Conservation (phyloP, 495 filamentous ascomycete genomes). For the Collariella sp. region DNA sequence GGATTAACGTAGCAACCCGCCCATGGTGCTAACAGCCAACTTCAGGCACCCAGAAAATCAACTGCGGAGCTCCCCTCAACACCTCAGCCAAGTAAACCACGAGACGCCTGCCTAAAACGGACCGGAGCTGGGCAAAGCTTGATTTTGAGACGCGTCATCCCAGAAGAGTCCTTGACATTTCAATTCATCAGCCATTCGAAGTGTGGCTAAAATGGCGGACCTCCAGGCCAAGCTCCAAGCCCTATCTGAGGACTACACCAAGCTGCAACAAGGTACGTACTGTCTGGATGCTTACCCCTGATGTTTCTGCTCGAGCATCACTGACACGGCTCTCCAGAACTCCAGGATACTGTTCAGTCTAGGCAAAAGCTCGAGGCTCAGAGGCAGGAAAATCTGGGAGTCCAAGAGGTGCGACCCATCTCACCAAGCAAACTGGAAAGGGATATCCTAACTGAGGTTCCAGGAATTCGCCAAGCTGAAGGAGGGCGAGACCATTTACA, state of each 20-base stretch:
- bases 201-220: constrained; percentile 45
- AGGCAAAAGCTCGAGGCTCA: constrained; percentile 91
- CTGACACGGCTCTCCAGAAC: constrained; percentile 45
- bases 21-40: background rate
- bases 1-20: too few relatives aligned
- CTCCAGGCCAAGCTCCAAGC: constrained; percentile 56
- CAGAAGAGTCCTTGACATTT: background rate
- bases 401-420: constrained; percentile 62
- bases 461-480: constrained; percentile 76
- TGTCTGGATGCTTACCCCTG: background rate
- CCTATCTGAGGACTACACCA: constrained; percentile 79
- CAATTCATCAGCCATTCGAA: background rate
- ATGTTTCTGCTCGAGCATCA: background rate
- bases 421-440: background rate
- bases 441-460: background rate
- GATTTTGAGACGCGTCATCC: background rate
- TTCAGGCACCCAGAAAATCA: background rate
- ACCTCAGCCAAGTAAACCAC: background rate
- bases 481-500: constrained; percentile 83
- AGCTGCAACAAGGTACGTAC: constrained; percentile 65
- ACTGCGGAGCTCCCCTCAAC: background rate
- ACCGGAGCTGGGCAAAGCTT: background rate
- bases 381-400: constrained; percentile 80
- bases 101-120: constrained; percentile 6
- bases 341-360: constrained; percentile 65